Base-by-base conservation (phyloP, 441 rosid species). In the Bruguiera hainesii region DNA sequence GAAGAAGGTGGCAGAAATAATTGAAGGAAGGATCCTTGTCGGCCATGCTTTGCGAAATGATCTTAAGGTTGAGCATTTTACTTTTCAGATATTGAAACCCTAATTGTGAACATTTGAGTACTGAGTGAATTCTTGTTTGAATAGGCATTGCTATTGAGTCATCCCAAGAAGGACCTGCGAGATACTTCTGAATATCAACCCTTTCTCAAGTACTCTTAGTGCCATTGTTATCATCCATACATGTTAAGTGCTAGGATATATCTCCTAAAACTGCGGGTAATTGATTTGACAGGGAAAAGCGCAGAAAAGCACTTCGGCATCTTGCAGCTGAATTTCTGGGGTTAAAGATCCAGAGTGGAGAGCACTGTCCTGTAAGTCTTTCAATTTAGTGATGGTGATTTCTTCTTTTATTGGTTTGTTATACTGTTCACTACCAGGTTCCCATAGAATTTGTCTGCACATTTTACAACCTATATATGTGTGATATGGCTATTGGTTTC, bases 31-130 rank as follows among this genome's bases (percentile, higher is more conserved):
- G 79, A 82, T 90, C 75, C 91, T 94, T 46, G 96, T 89, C 37
- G 99, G 97, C 59, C 99, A 89, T 73, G 97, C 99, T 66, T 80
- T 94, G 83, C 89, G 83, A 73, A 94, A 94, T 72, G 97, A 94
- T 85, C 89, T 94, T 71, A 91, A 89, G 99, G 99, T 91, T 66
- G 65, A 53, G 25, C 39, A 35, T 60, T 66, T 61, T 57, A n/a
- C 21, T 76, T 67, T 61, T 64, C 7, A 23, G 60, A 21, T 15
- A 48, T 28, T 42, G 11, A 15, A 39, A 20, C 13, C 15, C 29
- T 6, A 42, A 48, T 3, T 13, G 61, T 57, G 19, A 46, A 60
- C 39, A 18, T 29, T 26, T 28, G 33, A 25, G 35, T 49, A 25
- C 25, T 20, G 35, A 25, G 7, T 39, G 64, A 19, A 71, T 39